Base-by-base conservation (phyloP, 2,329 filamentous ascomycete species). In the Neophaeococcomyces mojaviensis region DNA sequence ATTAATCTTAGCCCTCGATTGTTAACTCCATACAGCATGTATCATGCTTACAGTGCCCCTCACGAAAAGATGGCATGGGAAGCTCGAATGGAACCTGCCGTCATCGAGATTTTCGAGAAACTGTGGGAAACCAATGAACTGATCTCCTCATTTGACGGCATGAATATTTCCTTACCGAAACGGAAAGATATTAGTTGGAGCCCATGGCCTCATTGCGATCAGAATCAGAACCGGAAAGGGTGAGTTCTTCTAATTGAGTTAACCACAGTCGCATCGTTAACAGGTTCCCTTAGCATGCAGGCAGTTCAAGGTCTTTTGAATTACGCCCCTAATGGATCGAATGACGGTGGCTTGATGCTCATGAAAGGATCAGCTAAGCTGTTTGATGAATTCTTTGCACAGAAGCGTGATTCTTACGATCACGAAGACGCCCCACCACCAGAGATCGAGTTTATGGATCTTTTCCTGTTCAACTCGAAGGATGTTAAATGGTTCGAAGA, bases 131-230 rank as follows among this genome's bases (percentile, higher is more conserved):
- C 55, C 2, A 49, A 58, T 12, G 52, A 60, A 34, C 47, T 60
- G 18, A 39, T 58, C 18, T 49, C 49, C 37, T 56, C 53, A 13
- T 60, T 59, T 38, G n/a, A n/a, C n/a, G 51, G 51, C 57, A 61
- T 71, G 47, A 71, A 72, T 49, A 60, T 71, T 34, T 65, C 66
- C 0, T 52, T 71, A n/a, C 68, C 69, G 1, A 59, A 61, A n/a
- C 59, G 63, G 1, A 68, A 62, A 32, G 63, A 68, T 41, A 49
- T 68, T 5, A 58, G 48, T 2, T 68, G 60, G 61, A 60, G 52
- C 18, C 66, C 68, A 2, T 73, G 69, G 69, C 69, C 68, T 4
- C 69, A 72, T 46, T 62, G 64, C 35, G 70, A 72, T 52, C 67
- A 72, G 24, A 30, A 37, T 19, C 50, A 39, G 7, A n/a, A 40